Evolutionary conservation across 768 basidiomycete species (phyloP).

Genomic region (Tricholoma bakamatsutake): DNA sequence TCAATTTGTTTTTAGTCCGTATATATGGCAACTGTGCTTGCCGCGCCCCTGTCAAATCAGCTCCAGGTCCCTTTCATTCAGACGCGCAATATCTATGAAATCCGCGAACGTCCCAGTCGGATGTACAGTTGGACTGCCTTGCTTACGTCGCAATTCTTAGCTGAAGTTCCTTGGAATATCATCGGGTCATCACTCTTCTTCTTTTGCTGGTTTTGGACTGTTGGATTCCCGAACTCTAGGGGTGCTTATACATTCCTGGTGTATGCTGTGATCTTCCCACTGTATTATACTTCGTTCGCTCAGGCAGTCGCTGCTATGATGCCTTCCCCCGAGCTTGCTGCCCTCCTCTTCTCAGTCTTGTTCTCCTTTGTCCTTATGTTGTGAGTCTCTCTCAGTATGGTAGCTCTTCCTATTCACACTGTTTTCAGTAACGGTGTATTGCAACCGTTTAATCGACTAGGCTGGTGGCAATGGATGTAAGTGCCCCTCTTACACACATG

Average conservation of each 20-base stretch:
- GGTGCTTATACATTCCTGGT: conserved; percentile 57
- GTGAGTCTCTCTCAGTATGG: conserved; percentile 25
- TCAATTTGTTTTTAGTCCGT: conserved; percentile 34
- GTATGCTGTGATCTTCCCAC: conserved; percentile 48
- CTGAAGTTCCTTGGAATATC: conserved; percentile 64
- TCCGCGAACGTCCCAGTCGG: conserved; percentile 58
- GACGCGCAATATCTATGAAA: conserved; percentile 60
- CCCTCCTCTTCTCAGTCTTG: conserved; percentile 49
- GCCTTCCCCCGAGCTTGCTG: conserved; percentile 54
- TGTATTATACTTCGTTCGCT: conserved; percentile 61
- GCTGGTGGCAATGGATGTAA: conserved; percentile 75
- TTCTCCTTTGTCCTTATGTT: conserved; percentile 65
- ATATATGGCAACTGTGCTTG: conserved; percentile 49
- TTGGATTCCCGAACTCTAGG: conserved; percentile 48
- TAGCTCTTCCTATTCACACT: neutral
- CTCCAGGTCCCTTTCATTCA: conserved; percentile 58
- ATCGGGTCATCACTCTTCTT: conserved; percentile 56
- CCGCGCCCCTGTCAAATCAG: conserved; percentile 54
- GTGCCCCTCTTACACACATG: neutral
- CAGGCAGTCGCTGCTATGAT: conserved; percentile 57
- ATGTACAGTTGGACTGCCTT: conserved; percentile 65
- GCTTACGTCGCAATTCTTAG: conserved; percentile 46
- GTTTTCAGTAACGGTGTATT: conserved; percentile 54
- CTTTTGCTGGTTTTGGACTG: conserved; percentile 71
- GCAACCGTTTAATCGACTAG: conserved; percentile 55